Conservation (phyloP, 768 basidiomycete species). For the Albatrellus ellisii region DNA sequence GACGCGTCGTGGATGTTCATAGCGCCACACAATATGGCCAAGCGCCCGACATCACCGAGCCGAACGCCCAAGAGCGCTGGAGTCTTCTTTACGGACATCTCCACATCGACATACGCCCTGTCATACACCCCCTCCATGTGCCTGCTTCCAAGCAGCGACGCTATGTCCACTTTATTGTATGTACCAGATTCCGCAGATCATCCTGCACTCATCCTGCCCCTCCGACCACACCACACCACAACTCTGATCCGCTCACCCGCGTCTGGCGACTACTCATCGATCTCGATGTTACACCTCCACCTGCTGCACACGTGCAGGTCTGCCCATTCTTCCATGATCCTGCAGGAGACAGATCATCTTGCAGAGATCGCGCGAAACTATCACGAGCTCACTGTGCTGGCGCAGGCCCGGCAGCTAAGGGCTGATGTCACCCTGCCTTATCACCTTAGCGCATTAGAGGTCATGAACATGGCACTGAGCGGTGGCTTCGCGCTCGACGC, state of each 20-base stretch:
- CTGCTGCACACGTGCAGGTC: slow-evolving; percentile 39
- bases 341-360: slow-evolving; percentile 22
- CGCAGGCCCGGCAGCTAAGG: slow-evolving; percentile 30
- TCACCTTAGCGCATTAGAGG: slow-evolving; percentile 61
- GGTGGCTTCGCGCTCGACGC: slow-evolving; percentile 18
- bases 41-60: slow-evolving; percentile 17
- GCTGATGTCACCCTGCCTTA: slow-evolving; percentile 48
- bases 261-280: slow-evolving; percentile 28
- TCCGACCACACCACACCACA: slow-evolving; percentile 41
- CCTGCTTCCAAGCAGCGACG: slow-evolving; percentile 1
- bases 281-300: slow-evolving; percentile 46
- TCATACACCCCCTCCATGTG: slow-evolving; percentile 1
- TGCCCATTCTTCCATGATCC: slow-evolving; percentile 24
- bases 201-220: slow-evolving; percentile 20
- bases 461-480: slow-evolving; percentile 34
- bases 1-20: slow-evolving; percentile 49
- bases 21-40: slow-evolving; percentile 17
- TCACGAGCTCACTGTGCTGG: slow-evolving; percentile 55
- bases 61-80: slow-evolving; percentile 21
- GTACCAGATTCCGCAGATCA: slow-evolving; percentile 21
- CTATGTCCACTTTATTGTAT: slow-evolving; percentile 11
- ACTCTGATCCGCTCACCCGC: slow-evolving; percentile 45
- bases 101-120: slow-evolving; percentile 15
- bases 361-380: slow-evolving; percentile 56
- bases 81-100: slow-evolving; percentile 29